These are phyloP conservation scores for Selaginella moellendorffii DNA, from an alignment of 75 land plant genomes.

Conservation along the genomic window DNA sequence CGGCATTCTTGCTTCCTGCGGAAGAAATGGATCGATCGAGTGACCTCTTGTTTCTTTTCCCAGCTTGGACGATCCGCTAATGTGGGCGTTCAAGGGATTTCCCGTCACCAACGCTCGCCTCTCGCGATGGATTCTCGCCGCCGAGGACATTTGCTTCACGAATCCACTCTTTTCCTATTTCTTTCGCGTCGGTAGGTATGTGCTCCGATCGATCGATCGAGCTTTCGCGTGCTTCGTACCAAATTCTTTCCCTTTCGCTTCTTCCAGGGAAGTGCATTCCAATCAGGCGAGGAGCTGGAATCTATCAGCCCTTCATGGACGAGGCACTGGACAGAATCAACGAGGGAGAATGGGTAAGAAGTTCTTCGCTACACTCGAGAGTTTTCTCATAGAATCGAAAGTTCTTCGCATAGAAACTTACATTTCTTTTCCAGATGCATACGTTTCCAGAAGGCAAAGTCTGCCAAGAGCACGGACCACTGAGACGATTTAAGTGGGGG, in stretches of 20 bases:
- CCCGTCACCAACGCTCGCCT: constrained; percentile 41
- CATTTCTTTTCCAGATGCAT: constrained; percentile 46
- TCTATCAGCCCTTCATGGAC: constrained; percentile 80
- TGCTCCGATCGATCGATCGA: no score
- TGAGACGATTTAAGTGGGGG: constrained; percentile 92
- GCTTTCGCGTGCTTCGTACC: no score
- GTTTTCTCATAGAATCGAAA: no score
- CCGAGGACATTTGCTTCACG: constrained; percentile 98
- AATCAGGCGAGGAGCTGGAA: constrained; percentile 86
- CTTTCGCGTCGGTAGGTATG: constrained; percentile 63
- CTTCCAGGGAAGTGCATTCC: constrained; percentile 97
- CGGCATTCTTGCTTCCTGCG: no score
- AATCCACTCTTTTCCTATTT: constrained; percentile 55
- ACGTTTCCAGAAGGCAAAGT: constrained; percentile 98
- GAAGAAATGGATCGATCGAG: no score
- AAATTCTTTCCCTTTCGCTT: no score
- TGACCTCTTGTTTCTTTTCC: constrained; percentile 1
- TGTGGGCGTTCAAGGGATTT: constrained; percentile 90
- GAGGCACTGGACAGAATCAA: constrained; percentile 81
- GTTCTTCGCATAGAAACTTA: no score
- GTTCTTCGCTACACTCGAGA: background rate
- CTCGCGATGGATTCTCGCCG: constrained; percentile 81
- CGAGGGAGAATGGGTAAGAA: constrained; percentile 73
- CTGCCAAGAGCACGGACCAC: constrained; percentile 57
- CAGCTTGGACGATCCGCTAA: constrained; percentile 92